A percentile compares a stretch with the other conserved stretches of the same genome.
These are phyloP conservation scores for Boletus calvinii DNA, from an alignment of 1,284 basidiomycete species.

Conservation along the genomic window DNA sequence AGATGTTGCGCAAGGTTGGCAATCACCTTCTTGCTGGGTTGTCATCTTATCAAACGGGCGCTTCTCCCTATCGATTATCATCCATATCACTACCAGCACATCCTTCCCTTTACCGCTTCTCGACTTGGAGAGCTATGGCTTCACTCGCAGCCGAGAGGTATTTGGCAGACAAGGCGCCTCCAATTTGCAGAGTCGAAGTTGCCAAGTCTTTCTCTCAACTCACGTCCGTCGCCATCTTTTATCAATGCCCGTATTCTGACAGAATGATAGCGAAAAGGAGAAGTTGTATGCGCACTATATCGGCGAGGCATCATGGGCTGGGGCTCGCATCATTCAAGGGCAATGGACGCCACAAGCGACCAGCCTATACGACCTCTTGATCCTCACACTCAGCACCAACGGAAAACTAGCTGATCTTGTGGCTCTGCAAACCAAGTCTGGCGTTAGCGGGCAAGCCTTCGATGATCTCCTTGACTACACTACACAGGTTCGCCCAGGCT, in stretches of 20 bases:
- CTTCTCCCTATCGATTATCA: constrained; percentile 16
- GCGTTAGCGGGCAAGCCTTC: constrained; percentile 61
- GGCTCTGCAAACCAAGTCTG: constrained; percentile 51
- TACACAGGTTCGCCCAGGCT: constrained; percentile 51
- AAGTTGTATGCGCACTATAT: constrained; percentile 76
- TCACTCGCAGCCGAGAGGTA: constrained; percentile 55
- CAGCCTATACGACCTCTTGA: constrained; percentile 67
- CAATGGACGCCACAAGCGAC: constrained; percentile 69
- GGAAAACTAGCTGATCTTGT: constrained; percentile 58
- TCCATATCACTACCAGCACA: not conserved
- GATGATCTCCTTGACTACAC: constrained; percentile 69
- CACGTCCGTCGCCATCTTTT: constrained; percentile 42
- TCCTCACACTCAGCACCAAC: constrained; percentile 62
- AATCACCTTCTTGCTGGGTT: constrained; percentile 4
- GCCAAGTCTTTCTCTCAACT: constrained; percentile 65
- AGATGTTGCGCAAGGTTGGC: constrained; percentile 12
- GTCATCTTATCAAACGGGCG: constrained; percentile 15
- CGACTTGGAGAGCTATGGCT: constrained; percentile 32
- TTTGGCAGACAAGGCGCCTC: constrained; percentile 65
- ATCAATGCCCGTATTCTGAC: not conserved
- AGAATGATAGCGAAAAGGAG: constrained; percentile 54
- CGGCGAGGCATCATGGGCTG: constrained; percentile 73
- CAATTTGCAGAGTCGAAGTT: constrained; percentile 67
- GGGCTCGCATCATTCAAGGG: constrained; percentile 77
- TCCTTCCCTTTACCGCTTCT: not conserved